Conservation (phyloP, 345 rosid genomes). For the Boechera stricta region DNA sequence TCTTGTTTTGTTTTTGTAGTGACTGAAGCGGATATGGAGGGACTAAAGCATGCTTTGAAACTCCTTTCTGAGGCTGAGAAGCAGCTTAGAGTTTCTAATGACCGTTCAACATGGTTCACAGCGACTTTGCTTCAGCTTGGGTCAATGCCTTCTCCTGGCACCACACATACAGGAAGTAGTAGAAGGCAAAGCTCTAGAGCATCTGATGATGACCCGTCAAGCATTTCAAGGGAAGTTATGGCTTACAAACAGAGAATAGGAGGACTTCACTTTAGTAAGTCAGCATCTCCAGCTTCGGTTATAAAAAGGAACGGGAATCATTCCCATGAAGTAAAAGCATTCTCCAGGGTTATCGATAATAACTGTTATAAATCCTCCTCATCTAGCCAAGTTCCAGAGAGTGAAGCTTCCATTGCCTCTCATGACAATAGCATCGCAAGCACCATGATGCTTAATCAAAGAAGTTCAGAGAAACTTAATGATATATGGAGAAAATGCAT, state of each 20-base stretch:
- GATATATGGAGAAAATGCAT: conserved; percentile 82
- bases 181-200: conserved; percentile 85
- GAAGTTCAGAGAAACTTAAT: conserved; percentile 66
- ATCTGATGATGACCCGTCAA: conserved; percentile 82
- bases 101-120: conserved; percentile 97
- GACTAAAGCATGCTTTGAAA: conserved; percentile 89
- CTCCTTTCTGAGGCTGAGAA: conserved; percentile 98
- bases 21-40: conserved; percentile 81
- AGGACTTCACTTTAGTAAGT: conserved; percentile 53
- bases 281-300: conserved; percentile 63
- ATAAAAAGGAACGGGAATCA: conserved; percentile 53
- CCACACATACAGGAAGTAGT: conserved; percentile 75
- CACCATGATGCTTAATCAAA: conserved; percentile 51
- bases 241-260: conserved; percentile 64
- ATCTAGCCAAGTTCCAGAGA: conserved; percentile 48
- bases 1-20: conserved; percentile 54
- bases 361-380: conserved; percentile 54
- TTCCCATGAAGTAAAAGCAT: conserved; percentile 50
- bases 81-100: conserved; percentile 83
- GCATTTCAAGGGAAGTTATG: conserved; percentile 66
- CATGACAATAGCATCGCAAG: conserved; percentile 49
- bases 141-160: conserved; percentile 78
- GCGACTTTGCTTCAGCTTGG: conserved; percentile 94
- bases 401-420: conserved; percentile 49
- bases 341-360: conserved; percentile 44